Conservation (phyloP, 2,329 filamentous ascomycete species). For the Diaporthe helianthi region DNA sequence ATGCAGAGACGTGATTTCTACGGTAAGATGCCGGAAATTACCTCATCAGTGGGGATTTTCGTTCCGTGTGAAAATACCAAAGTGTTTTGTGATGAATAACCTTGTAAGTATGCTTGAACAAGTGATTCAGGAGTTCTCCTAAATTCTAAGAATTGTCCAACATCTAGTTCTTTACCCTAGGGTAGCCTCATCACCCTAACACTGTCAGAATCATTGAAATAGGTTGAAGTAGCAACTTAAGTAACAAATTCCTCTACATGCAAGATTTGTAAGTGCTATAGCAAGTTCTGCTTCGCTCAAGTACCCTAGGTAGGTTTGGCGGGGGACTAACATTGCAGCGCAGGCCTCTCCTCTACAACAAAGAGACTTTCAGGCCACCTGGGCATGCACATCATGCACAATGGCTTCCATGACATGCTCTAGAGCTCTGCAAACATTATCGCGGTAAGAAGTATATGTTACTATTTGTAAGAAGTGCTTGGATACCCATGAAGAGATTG, state of each 20-base stretch:
- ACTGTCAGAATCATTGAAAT: not conserved
- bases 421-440: not conserved
- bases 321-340: not conserved
- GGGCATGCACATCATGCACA: not conserved
- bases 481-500: conserved; percentile 19
- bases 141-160: not conserved
- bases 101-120: not conserved
- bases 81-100: not conserved
- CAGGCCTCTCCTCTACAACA: not conserved
- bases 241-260: not conserved
- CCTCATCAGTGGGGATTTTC: not conserved
- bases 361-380: not conserved
- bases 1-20: not conserved
- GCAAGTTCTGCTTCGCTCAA: not conserved
- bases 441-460: not conserved
- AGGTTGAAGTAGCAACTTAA: too few relatives aligned
- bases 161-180: not conserved
- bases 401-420: not conserved
- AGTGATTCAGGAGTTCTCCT: not conserved
- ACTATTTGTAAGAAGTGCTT: not conserved
- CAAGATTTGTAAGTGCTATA: not conserved
- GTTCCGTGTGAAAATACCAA: not conserved
- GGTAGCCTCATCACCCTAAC: not conserved
- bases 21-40: conserved; percentile 2
- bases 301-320: not conserved